These are phyloP conservation scores for Kalanchoe fedtschenkoi DNA, from an alignment of 164 flowering plant genomes.

Conservation along the genomic window DNA sequence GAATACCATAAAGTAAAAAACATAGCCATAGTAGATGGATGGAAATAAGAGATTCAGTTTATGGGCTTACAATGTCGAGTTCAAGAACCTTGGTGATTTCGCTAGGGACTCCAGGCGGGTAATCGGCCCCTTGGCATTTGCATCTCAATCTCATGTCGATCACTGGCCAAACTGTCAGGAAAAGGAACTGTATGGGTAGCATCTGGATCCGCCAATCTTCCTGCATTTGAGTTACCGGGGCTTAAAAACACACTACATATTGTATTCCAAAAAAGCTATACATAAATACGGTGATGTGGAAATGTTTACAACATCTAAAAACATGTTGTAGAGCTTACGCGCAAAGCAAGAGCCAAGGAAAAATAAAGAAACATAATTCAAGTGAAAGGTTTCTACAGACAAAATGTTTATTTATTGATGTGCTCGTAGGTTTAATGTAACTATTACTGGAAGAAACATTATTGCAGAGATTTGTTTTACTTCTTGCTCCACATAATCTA, in stretches of 20 bases:
- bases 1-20: background rate
- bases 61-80: slow-evolving; percentile 51
- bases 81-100: slow-evolving; percentile 47
- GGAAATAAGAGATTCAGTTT: too few species aligned
- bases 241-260: background rate
- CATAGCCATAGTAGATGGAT: background rate
- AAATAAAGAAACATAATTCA: too few species aligned
- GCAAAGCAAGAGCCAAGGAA: too few species aligned
- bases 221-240: slow-evolving; percentile 24
- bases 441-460: too few species aligned
- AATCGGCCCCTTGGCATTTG: slow-evolving; percentile 41
- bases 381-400: too few species aligned
- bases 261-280: background rate
- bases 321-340: too few species aligned
- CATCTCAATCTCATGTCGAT: slow-evolving; percentile 61
- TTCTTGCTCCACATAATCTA: too few species aligned
- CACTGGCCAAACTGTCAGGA: slow-evolving; percentile 47
- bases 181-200: slow-evolving; percentile 61
- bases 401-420: too few species aligned
- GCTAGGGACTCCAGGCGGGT: slow-evolving; percentile 59
- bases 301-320: background rate
- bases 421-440: too few species aligned
- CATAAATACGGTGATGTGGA: background rate
- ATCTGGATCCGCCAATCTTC: slow-evolving; percentile 83
- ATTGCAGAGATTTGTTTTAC: too few species aligned